Evolutionary conservation across 306 rosid genomes (phyloP).

Genomic region (Pachyrhizus erosus): DNA sequence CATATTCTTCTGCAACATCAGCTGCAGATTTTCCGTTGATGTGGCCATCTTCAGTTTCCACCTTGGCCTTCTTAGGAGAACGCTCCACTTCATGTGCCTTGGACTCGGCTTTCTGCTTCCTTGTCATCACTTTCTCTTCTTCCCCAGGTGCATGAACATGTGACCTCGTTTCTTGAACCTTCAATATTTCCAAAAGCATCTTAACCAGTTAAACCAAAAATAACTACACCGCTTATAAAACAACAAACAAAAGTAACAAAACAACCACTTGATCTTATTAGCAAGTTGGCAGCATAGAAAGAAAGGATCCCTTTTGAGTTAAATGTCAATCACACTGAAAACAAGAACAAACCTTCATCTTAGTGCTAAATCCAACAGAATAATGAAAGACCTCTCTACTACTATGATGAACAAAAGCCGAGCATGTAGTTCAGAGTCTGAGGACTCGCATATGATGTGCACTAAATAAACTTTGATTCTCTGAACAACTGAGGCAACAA

Average conservation of each 20-base stretch:
- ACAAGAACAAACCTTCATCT: conserved; percentile 67
- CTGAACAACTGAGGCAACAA: conserved; percentile 16
- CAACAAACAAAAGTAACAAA: neutral
- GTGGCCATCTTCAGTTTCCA: conserved; percentile 59
- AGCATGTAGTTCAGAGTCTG: conserved; percentile 38
- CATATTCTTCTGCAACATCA: conserved; percentile 53
- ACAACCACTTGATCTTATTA: neutral
- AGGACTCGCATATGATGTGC: conserved; percentile 3
- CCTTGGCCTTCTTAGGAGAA: conserved; percentile 68
- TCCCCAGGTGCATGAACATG: conserved; percentile 64
- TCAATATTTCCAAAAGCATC: conserved; percentile 21
- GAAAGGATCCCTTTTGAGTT: neutral
- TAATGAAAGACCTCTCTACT: neutral
- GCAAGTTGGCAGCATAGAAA: neutral
- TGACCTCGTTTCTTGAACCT: conserved; percentile 81
- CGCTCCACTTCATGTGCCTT: conserved; percentile 67
- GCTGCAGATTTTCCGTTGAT: conserved; percentile 50
- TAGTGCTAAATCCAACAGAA: conserved; percentile 36
- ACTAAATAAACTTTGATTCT: conserved; percentile 37
- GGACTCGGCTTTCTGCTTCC: conserved; percentile 86
- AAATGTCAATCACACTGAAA: neutral
- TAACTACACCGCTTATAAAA: neutral
- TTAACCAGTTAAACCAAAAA: neutral
- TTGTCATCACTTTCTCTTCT: conserved; percentile 76
- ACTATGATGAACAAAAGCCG: conserved; percentile 23